Conservation (phyloP, 306 rosid genomes). For the Luffa aegyptiaca region DNA sequence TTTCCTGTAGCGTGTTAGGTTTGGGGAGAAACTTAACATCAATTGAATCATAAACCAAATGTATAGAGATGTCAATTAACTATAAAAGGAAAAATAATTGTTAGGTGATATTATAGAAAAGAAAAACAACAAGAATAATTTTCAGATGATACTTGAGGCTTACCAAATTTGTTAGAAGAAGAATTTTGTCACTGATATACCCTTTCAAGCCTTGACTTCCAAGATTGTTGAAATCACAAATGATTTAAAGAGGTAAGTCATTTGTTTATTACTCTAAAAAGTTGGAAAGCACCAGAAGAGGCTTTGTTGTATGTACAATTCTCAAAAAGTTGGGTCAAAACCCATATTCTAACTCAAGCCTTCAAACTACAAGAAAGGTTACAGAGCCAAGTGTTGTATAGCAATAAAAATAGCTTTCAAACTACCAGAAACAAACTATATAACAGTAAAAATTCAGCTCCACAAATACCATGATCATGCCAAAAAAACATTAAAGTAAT, state of each 20-base stretch:
- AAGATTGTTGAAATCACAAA: constrained; percentile 53
- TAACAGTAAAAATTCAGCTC: no score
- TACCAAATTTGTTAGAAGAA: constrained; percentile 77
- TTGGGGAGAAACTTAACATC: not conserved
- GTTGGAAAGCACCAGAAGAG: no score
- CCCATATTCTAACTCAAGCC: no score
- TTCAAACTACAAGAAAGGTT: no score
- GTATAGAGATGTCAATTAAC: not conserved
- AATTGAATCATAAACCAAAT: not conserved
- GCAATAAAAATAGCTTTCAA: no score
- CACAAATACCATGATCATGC: no score
- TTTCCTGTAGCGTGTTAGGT: not conserved
- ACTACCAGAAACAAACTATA: no score
- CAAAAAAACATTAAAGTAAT: no score
- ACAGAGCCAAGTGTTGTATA: no score
- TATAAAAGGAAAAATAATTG: not conserved
- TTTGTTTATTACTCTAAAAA: no score
- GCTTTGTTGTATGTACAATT: no score
- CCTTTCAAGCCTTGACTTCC: constrained; percentile 98
- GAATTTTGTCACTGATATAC: constrained; percentile 60
- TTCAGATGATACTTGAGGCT: constrained; percentile 71
- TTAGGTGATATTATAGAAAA: not conserved
- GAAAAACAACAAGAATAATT: not conserved
- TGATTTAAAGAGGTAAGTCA: not conserved
- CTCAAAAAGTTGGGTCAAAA: no score